These are phyloP conservation scores for Lactarius quietus DNA, from an alignment of 768 basidiomycete genomes.

Conservation along the genomic window DNA sequence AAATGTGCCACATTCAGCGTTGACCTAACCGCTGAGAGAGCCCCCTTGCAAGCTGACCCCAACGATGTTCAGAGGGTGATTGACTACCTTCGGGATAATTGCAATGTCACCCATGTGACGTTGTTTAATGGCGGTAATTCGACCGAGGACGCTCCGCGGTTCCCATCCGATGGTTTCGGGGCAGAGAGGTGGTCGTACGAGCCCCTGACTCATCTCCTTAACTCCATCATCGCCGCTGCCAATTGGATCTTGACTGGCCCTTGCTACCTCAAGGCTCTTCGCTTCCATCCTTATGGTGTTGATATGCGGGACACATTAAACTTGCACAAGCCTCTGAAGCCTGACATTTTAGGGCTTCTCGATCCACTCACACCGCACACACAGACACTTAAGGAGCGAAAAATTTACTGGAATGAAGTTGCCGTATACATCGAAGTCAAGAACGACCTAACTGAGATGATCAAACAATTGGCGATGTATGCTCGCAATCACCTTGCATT, in stretches of 20 bases:
- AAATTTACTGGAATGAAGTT: background rate
- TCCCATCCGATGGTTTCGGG: background rate
- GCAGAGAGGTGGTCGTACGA: background rate
- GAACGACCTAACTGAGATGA: accelerated
- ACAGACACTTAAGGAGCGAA: no score
- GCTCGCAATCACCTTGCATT: background rate
- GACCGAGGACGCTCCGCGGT: background rate
- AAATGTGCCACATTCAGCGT: background rate
- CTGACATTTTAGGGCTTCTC: background rate
- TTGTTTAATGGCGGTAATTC: background rate
- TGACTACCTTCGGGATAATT: background rate
- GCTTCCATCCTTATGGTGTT: background rate
- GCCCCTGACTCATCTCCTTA: background rate
- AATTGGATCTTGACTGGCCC: background rate
- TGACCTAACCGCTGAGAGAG: background rate
- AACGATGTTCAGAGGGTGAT: background rate
- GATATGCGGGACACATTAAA: background rate
- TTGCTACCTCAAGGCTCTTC: background rate
- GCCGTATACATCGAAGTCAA: background rate
- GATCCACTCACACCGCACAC: no score
- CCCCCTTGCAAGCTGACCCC: background rate
- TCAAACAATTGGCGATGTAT: background rate
- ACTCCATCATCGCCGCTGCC: background rate
- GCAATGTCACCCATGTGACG: background rate
- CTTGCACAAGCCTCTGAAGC: background rate